phyloP scores from a whole-genome alignment of 23 red algal species.

The Cyanidiococcus yangmingshanensis region DNA sequence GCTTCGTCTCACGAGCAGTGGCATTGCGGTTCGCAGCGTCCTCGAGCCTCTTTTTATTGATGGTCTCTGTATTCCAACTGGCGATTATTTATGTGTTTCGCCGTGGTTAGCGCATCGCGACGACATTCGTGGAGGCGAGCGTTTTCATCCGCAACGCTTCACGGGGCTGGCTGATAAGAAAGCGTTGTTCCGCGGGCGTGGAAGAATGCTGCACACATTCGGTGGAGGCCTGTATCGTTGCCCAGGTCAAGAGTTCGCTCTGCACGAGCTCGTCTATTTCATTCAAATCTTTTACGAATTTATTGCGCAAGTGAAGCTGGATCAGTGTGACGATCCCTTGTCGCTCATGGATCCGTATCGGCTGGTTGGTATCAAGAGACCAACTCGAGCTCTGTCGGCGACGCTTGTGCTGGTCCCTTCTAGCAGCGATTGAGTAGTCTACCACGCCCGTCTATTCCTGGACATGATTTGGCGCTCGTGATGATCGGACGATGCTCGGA shows the following conservation, averaged over 20 bases:
- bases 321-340: not conserved
- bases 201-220: constrained; percentile 15
- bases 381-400: not conserved
- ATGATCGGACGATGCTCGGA: too few relatives aligned
- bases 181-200: not conserved
- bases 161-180: constrained; percentile 11
- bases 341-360: not conserved
- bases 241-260: constrained; percentile 28
- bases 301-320: not conserved
- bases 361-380: constrained; percentile 8
- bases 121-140: not conserved
- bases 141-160: constrained; percentile 19
- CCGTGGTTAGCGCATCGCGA: constrained; percentile 13
- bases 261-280: constrained; percentile 21
- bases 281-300: constrained; percentile 14
- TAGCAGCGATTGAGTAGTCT: not conserved
- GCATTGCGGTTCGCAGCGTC: constrained; percentile 14
- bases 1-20: constrained; percentile 15
- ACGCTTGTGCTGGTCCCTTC: not conserved
- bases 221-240: constrained; percentile 29
- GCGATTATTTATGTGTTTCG: constrained; percentile 30
- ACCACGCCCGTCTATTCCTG: too few relatives aligned
- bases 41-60: not conserved
- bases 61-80: not conserved
- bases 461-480: too few relatives aligned